Conservation (phyloP, 1,284 basidiomycete genomes). For the Malassezia psittaci region DNA sequence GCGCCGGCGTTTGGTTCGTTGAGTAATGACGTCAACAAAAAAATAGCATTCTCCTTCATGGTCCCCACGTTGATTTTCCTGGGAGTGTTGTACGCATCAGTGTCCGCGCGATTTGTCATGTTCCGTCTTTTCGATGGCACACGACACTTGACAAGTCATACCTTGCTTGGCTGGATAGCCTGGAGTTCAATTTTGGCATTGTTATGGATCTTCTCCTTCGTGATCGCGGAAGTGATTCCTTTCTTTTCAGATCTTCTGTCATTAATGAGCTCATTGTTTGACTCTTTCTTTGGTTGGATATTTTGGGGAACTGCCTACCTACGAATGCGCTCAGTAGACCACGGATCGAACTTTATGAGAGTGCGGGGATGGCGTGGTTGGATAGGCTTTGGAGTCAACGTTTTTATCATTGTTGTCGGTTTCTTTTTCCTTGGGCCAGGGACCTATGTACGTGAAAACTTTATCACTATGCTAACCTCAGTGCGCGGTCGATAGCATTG, state of each 20-base stretch:
- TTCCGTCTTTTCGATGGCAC: conserved; percentile 1
- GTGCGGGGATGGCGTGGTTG: neutral
- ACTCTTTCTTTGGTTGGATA: conserved; percentile 1
- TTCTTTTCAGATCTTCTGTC: conserved; percentile 1
- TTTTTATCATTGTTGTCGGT: neutral
- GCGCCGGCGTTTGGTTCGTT: neutral
- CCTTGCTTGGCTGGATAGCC: neutral
- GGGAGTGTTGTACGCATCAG: neutral
- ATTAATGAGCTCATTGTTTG: neutral
- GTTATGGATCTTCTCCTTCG: neutral
- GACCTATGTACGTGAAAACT: neutral
- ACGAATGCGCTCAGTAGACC: neutral
- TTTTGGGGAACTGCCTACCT: conserved; percentile 1
- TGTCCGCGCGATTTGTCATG: neutral
- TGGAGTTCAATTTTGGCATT: neutral
- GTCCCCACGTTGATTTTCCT: conserved; percentile 2
- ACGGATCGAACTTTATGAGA: neutral
- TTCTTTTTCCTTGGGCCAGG: neutral
- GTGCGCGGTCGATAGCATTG: neutral
- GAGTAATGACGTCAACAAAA: neutral
- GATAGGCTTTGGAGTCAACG: neutral
- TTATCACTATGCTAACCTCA: neutral
- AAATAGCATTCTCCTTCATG: conserved; percentile 2
- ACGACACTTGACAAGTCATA: neutral
- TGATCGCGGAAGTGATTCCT: neutral